Evolutionary conservation across 75 land plant species (phyloP), one percentile per base, ranked within the genome.

Genomic region (Chamaecyparis obtusa): DNA sequence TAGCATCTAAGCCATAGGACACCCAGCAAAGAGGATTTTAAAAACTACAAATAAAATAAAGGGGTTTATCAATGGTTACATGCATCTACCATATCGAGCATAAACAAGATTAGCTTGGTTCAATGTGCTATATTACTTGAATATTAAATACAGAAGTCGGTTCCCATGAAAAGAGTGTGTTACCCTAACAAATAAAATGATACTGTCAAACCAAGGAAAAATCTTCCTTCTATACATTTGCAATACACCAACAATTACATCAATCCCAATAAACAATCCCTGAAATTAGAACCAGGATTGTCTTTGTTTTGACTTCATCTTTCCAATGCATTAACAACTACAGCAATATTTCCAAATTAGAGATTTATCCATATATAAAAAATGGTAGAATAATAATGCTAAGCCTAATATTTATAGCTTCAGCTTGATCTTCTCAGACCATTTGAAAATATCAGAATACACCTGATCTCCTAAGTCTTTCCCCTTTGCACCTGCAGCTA

Each of bases 401-500:
- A n/a, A n/a, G n/a, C n/a, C n/a, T n/a, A 74, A 74, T 11, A 74
- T 14, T 90, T 91, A 96, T 41, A 97, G 87, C 79, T 88, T 86
- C 87, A 97, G 79, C 16, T 93, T 93, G 86, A 97, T 94, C 83
- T 89, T 91, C 37, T 96, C 95, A 11, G 98, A 93, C 93, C 94
- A 93, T 88, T 89, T 93, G 43, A 89, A 56, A 36, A 97, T 90
- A 80, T 94, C 93, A 9, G 99, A 97, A 83, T 91, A 87, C 79
- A 96, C 86, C 75, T 87, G 48, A 79, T 97, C 94, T 32, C 99
- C 99, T 10, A 97, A 27, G 8, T 92, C 95, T 49, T 88, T 90
- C 3, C 97, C 98, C 3, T 91, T 86, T 2, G 94, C 94, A 27
- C 97, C 99, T 21, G 98, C 97, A 2, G 99, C 99, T n/a, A 97